A percentile compares a stretch with the other conserved stretches of the same genome.
Conservation (phyloP, 495 filamentous ascomycete species). For the Penicillium argentinense region DNA sequence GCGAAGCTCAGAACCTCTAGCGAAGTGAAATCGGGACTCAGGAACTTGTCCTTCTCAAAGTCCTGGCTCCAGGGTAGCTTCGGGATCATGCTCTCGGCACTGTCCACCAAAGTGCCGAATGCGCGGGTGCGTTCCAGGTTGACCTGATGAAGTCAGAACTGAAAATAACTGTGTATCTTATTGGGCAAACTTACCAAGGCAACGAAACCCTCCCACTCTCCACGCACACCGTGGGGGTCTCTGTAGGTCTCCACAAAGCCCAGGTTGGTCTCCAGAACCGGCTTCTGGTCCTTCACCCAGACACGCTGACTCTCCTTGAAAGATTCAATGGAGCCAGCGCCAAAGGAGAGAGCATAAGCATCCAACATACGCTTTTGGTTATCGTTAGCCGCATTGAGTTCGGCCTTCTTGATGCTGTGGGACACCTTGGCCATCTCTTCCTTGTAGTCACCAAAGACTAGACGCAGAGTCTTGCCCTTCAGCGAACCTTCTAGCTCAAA, state of each 20-base stretch:
- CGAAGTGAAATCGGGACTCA: conserved; percentile 91
- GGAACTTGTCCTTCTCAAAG: conserved; percentile 94
- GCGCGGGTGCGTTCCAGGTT: conserved; percentile 85
- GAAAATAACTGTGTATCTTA: neutral
- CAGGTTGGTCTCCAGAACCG: conserved; percentile 85
- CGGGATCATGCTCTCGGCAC: conserved; percentile 79
- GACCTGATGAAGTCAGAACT: conserved; percentile 46
- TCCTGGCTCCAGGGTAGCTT: conserved; percentile 83
- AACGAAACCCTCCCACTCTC: conserved; percentile 97
- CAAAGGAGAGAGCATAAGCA: conserved; percentile 82
- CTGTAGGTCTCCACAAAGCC: conserved; percentile 97
- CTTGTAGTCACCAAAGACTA: conserved; percentile 83
- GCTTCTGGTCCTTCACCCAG: conserved; percentile 92
- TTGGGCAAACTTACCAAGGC: conserved; percentile 54
- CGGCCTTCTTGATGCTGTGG: conserved; percentile 67
- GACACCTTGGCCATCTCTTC: conserved; percentile 80
- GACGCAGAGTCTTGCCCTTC: conserved; percentile 66
- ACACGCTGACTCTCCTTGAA: conserved; percentile 89
- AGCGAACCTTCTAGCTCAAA: conserved; percentile 63
- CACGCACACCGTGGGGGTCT: conserved; percentile 86
- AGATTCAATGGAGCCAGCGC: conserved; percentile 76
- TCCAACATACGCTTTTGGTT: conserved; percentile 82
- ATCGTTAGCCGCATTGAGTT: conserved; percentile 75
- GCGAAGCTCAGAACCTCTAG: conserved; percentile 74
- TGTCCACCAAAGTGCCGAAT: conserved; percentile 81